phyloP scores from a whole-genome alignment of 768 basidiomycete species.

The Leccinum disarticulatum region DNA sequence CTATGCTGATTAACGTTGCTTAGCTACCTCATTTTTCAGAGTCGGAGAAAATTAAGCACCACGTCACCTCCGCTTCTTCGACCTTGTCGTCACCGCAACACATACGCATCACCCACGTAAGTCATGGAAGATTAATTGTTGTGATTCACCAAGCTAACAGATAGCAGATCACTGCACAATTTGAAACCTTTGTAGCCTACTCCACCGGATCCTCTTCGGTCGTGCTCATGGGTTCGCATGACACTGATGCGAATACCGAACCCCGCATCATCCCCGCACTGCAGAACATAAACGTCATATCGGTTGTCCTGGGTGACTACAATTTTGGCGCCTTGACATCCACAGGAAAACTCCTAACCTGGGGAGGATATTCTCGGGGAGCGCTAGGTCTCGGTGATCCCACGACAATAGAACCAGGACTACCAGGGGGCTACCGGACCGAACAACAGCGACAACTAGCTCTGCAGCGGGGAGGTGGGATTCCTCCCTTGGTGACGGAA shows the following conservation, averaged over 20 bases:
- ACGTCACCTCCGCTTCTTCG: conserved; percentile 43
- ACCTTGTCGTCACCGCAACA: conserved; percentile 41
- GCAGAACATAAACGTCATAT: conserved; percentile 78
- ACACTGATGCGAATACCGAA: conserved; percentile 40
- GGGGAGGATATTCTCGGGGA: conserved; percentile 75
- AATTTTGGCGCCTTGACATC: conserved; percentile 85
- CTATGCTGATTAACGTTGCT: conserved; percentile 2
- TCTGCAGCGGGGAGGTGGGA: conserved; percentile 4
- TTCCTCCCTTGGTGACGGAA: conserved; percentile 45
- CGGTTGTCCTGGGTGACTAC: conserved; percentile 89
- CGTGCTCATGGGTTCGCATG: conserved; percentile 66
- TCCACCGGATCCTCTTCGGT: conserved; percentile 69
- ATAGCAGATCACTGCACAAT: conserved; percentile 79
- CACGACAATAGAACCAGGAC: conserved; percentile 44
- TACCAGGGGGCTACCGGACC: conserved; percentile 58
- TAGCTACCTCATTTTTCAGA: conserved; percentile 80
- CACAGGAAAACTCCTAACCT: conserved; percentile 73
- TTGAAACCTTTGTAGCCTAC: conserved; percentile 77
- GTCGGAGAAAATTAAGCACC: conserved; percentile 45
- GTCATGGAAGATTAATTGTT: conserved; percentile 21
- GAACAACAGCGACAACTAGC: conserved; percentile 39
- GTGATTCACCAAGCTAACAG: conserved; percentile 3
- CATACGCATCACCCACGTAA: conserved; percentile 77
- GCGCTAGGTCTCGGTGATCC: conserved; percentile 89
- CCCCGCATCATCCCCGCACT: conserved; percentile 72